Base-by-base conservation (phyloP, 805 yeast species). In the Candida manassasensis region DNA sequence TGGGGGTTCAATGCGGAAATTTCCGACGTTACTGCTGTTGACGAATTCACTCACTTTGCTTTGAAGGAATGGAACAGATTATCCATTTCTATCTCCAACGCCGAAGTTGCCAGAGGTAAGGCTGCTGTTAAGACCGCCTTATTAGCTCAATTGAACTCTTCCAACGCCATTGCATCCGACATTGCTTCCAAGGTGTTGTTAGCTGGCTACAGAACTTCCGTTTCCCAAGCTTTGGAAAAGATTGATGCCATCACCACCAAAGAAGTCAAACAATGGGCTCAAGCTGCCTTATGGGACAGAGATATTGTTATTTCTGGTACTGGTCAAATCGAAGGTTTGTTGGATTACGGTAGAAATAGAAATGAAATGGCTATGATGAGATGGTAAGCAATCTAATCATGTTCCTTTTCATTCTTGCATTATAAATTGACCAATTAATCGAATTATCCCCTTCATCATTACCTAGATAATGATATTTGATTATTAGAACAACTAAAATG, bases 291-390 rank as follows among this genome's bases (percentile, higher is more conserved):
- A 61, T 84, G 87, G 84, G 94, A 84, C 67, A 84, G 57, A 58
- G 95, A 84, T 65, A 70, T 84, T 54, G 94, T 86, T 49, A 68
- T 84, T 52, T 73, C 90, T 41, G 93, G 84, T 63, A 76, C 84
- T 45, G 95, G 95, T 64, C 84, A 81, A 69, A 83, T 82, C 67
- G 95, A 84, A 74, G 86, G 71, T 48, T 70, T 84, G 64, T 70
- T 84, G 59, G 95, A 84, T 63, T 84, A 84, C 78, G 72, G 69
- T 77, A 81, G 90, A 79, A 68, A 79, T 62, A 82, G 95, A 81
- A 81, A 80, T 67, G 89, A 82, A 55, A 84, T 85, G 88, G 77
- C 93, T 54, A 76, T 82, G 85, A 71, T 83, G 80, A 84, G 94
- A 82, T 67, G 71, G 69, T 67, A 64, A 54, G 35, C 27, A 24